These are phyloP conservation scores for Tylopilus sp. DNA, from an alignment of 768 basidiomycete species.

Conservation along the genomic window DNA sequence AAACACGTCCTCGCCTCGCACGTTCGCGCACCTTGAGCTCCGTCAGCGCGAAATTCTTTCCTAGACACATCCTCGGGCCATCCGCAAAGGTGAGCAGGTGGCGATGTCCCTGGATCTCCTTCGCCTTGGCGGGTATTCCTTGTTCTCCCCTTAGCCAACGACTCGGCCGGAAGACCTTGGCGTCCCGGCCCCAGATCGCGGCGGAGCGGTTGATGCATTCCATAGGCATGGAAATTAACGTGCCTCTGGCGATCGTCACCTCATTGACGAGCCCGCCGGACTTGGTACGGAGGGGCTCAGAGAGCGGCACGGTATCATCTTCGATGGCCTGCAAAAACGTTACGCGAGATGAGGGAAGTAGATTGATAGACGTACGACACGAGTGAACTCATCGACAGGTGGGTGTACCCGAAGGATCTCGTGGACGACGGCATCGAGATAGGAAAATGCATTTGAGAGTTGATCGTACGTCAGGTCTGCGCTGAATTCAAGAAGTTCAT, in stretches of 20 bases:
- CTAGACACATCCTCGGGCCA: no score
- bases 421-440: conserved; percentile 30
- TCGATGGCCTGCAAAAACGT: neutral
- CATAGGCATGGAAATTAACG: neutral
- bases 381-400: conserved; percentile 26
- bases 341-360: no score
- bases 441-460: conserved; percentile 46
- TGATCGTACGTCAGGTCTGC: conserved; percentile 55
- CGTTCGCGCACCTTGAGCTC: no score
- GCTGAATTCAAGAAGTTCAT: conserved; percentile 44
- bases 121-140: no score
- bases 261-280: neutral
- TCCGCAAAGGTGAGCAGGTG: no score
- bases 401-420: conserved; percentile 22
- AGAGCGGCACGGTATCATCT: neutral
- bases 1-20: no score
- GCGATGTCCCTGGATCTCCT: no score
- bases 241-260: neutral
- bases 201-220: neutral
- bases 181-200: neutral
- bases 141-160: neutral
- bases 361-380: conserved; percentile 9
- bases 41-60: no score
- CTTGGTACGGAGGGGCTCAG: neutral
- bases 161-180: neutral